Conservation (phyloP, 768 basidiomycete genomes). For the Trametes cinnabarina region DNA sequence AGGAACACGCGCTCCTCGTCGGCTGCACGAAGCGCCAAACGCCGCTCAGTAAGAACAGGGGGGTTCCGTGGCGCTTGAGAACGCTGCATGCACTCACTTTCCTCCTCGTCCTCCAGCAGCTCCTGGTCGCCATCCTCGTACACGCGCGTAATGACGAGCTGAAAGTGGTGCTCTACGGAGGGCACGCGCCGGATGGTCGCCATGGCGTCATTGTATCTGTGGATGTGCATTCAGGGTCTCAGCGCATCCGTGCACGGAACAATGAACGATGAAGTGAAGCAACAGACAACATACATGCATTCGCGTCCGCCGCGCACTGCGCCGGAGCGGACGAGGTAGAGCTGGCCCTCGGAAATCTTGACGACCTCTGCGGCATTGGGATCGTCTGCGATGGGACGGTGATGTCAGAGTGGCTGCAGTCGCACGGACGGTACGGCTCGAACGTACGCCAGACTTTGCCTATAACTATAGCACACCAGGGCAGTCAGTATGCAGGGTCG, state of each 20-base stretch:
- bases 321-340: constrained; percentile 88
- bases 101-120: constrained; percentile 89
- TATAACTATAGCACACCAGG: constrained; percentile 52
- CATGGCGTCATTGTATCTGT: constrained; percentile 93
- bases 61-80: not conserved
- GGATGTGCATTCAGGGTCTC: not conserved
- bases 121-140: constrained; percentile 98
- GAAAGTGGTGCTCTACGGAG: constrained; percentile 73
- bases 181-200: constrained; percentile 87
- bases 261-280: not conserved
- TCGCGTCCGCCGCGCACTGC: constrained; percentile 89
- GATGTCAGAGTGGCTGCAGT: constrained; percentile 25
- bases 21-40: constrained; percentile 49
- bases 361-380: constrained; percentile 94
- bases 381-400: constrained; percentile 58
- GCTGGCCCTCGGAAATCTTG: constrained; percentile 87
- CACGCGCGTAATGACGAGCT: constrained; percentile 93
- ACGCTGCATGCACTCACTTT: constrained; percentile 54
- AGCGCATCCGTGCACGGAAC: not conserved
- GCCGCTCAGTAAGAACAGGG: not conserved
- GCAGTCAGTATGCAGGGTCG: constrained; percentile 20
- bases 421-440: not conserved
- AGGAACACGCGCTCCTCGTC: constrained; percentile 93
- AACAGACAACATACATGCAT: constrained; percentile 79
- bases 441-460: constrained; percentile 93